phyloP scores from a whole-genome alignment of 345 rosid genomes.

The Chamaenerion angustifolium region DNA sequence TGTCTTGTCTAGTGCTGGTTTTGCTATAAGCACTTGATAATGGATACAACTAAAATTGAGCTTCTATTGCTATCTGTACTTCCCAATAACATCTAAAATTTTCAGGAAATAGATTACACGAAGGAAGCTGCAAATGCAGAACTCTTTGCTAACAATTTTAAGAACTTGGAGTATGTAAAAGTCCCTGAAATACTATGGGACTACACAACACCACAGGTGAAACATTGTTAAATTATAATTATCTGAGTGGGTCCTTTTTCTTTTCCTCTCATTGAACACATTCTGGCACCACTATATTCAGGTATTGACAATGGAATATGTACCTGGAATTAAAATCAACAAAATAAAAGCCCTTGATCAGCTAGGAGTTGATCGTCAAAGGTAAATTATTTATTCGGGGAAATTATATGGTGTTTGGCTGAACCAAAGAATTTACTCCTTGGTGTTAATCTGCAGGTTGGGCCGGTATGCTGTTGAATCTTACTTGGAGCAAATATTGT shows the following conservation, averaged over 20 bases:
- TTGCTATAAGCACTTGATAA: no score
- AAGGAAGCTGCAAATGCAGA: constrained; percentile 96
- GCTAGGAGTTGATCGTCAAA: constrained; percentile 84
- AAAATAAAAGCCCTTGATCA: constrained; percentile 80
- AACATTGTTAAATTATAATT: constrained; percentile 4
- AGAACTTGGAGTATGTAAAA: constrained; percentile 66
- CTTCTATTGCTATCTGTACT: not conserved
- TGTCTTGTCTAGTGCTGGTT: no score
- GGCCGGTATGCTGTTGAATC: constrained; percentile 96
- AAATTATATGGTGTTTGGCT: not conserved
- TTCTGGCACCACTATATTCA: constrained; percentile 14
- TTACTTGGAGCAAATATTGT: constrained; percentile 91
- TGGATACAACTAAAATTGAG: not conserved
- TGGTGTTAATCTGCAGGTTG: constrained; percentile 36
- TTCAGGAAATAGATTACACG: constrained; percentile 93
- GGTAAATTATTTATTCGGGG: constrained; percentile 20
- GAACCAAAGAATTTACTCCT: constrained; percentile 3
- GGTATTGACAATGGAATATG: constrained; percentile 97
- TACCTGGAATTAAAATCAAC: constrained; percentile 97
- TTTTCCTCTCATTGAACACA: not conserved
- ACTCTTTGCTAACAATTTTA: constrained; percentile 78
- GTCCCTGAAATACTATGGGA: constrained; percentile 81
- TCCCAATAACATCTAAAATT: not conserved
- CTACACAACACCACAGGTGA: constrained; percentile 87
- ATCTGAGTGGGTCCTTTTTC: not conserved